phyloP scores from a whole-genome alignment of 345 rosid species.

The Populus simonii region DNA sequence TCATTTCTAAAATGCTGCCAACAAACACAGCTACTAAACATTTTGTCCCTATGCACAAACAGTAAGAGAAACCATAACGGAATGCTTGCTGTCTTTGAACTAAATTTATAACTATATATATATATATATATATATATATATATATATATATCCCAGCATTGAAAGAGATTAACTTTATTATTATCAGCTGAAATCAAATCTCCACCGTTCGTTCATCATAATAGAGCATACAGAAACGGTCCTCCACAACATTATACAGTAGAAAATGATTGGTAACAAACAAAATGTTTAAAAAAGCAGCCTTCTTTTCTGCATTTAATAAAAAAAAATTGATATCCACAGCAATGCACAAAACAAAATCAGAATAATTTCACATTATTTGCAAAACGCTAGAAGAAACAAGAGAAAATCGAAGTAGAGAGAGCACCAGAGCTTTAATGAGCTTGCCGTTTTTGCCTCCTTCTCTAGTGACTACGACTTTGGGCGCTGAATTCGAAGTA shows the following conservation, averaged over 20 bases:
- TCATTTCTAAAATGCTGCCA: neutral
- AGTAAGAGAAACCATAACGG: no score
- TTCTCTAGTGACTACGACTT: constrained; percentile 91
- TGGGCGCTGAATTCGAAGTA: constrained; percentile 35
- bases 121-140: no score
- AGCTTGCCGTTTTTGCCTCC: constrained; percentile 88
- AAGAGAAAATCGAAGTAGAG: neutral
- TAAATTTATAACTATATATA: no score
- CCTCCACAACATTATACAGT: neutral
- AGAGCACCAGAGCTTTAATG: constrained; percentile 61
- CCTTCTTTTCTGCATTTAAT: constrained; percentile 30
- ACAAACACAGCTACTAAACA: no score
- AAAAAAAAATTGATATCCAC: constrained; percentile 13
- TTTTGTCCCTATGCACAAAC: no score
- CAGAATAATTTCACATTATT: neutral
- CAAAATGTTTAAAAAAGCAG: constrained; percentile 4
- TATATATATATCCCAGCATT: neutral
- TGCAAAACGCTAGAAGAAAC: neutral
- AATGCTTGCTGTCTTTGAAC: no score
- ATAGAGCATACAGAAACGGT: neutral
- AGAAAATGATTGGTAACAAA: neutral
- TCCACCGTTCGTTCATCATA: neutral
- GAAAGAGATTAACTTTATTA: neutral
- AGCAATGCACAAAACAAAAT: neutral
- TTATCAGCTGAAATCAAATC: neutral